Conservation (phyloP, 352 stramenopile species). For the Phytophthora pluvialis region DNA sequence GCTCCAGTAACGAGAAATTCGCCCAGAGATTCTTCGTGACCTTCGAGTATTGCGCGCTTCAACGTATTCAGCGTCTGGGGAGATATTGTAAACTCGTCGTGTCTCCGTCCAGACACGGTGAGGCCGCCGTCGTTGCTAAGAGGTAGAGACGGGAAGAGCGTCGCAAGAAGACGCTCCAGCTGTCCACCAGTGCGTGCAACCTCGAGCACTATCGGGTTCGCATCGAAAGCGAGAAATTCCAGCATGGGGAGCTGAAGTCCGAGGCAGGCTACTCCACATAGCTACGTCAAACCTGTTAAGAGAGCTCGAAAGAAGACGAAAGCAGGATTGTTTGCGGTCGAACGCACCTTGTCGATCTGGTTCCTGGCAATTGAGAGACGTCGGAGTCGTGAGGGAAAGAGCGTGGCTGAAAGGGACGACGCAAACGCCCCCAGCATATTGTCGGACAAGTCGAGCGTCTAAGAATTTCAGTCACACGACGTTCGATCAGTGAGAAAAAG, state of each 20-base stretch:
- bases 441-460: conserved; percentile 69
- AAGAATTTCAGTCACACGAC: not conserved
- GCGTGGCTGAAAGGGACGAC: conserved; percentile 16
- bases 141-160: conserved; percentile 45
- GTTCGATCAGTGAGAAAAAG: not conserved
- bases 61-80: conserved; percentile 14
- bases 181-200: conserved; percentile 41
- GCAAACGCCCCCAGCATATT: conserved; percentile 57
- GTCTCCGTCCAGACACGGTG: conserved; percentile 21
- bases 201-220: conserved; percentile 47
- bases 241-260: conserved; percentile 47
- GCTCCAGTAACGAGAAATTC: conserved; percentile 26
- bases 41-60: conserved; percentile 29
- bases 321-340: not conserved
- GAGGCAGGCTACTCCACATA: conserved; percentile 56
- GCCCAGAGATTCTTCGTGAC: conserved; percentile 20
- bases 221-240: conserved; percentile 55
- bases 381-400: conserved; percentile 52
- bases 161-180: conserved; percentile 49
- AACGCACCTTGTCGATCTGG: conserved; percentile 61
- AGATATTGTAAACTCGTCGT: conserved; percentile 10
- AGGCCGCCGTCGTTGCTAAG: conserved; percentile 31
- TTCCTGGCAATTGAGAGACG: conserved; percentile 64
- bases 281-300: conserved; percentile 25
- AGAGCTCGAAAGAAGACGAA: not conserved